Evolutionary conservation across 1,284 basidiomycete genomes (phyloP).

Genomic region (Rhodotorula sp.): DNA sequence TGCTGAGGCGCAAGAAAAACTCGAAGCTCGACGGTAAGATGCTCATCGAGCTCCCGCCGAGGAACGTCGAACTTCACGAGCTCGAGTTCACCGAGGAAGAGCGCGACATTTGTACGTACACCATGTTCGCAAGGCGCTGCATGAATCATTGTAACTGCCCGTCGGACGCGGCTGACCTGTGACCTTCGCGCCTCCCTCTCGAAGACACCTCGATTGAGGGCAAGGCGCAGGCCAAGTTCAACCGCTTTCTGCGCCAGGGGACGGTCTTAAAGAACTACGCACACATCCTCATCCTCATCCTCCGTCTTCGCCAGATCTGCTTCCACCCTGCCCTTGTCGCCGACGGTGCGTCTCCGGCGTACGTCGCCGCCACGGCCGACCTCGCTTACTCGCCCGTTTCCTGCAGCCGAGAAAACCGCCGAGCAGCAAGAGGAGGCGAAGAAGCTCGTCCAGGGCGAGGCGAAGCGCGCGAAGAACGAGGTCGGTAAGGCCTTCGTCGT

Average conservation of each 20-base stretch:
- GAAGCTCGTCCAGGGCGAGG: constrained; percentile 31
- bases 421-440: constrained; percentile 30
- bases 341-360: constrained; percentile 4
- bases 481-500: constrained; percentile 17
- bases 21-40: constrained; percentile 60
- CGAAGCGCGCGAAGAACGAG: constrained; percentile 38
- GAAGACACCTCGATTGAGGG: constrained; percentile 53
- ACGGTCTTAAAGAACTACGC: constrained; percentile 55
- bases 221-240: constrained; percentile 60
- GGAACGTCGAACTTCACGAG: constrained; percentile 56
- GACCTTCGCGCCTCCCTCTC: not conserved
- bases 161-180: too few species aligned
- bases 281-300: constrained; percentile 57
- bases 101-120: constrained; percentile 59
- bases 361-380: too few species aligned
- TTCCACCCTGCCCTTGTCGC: constrained; percentile 54
- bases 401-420: constrained; percentile 29
- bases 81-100: constrained; percentile 60
- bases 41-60: constrained; percentile 61
- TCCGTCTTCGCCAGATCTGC: constrained; percentile 58
- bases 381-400: not conserved
- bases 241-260: constrained; percentile 41
- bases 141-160: too few species aligned
- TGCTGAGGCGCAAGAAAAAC: constrained; percentile 58
- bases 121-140: constrained; percentile 36